These are phyloP conservation scores for Acacia melanoxylon DNA, from an alignment of 306 rosid genomes.

Conservation along the genomic window DNA sequence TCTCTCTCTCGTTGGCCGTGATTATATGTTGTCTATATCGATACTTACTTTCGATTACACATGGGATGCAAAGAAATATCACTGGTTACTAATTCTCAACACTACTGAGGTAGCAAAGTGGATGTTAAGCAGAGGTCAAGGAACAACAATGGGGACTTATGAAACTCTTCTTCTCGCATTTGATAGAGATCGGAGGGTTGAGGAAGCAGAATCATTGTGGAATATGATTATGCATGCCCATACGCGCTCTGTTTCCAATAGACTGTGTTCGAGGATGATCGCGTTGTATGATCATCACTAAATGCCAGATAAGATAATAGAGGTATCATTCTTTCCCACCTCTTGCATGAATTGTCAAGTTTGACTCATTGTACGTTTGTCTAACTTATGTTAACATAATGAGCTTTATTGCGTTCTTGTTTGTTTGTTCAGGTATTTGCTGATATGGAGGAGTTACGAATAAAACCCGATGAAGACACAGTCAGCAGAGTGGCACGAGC, in stretches of 20 bases:
- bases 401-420: too few species aligned
- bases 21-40: not conserved
- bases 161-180: constrained; percentile 90
- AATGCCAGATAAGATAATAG: constrained; percentile 62
- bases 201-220: constrained; percentile 96
- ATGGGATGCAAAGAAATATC: constrained; percentile 14
- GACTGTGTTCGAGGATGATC: constrained; percentile 83
- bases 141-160: constrained; percentile 89
- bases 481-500: too few species aligned
- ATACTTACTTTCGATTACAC: not conserved
- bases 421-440: too few species aligned
- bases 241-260: constrained; percentile 75
- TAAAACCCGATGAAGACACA: too few species aligned
- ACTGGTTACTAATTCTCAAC: constrained; percentile 19
- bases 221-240: constrained; percentile 82
- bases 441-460: too few species aligned
- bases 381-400: too few species aligned
- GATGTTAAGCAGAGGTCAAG: constrained; percentile 98
- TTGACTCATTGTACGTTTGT: not conserved
- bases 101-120: constrained; percentile 82
- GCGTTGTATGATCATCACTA: constrained; percentile 77
- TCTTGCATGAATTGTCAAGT: constrained; percentile 9
- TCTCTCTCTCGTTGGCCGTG: not conserved
- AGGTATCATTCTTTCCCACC: constrained; percentile 47
- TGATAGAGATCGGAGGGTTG: constrained; percentile 79